A percentile compares a stretch with the other conserved stretches of the same genome.
phyloP scores from a whole-genome alignment of 768 basidiomycete genomes.

The Cubamyces lactineus region DNA sequence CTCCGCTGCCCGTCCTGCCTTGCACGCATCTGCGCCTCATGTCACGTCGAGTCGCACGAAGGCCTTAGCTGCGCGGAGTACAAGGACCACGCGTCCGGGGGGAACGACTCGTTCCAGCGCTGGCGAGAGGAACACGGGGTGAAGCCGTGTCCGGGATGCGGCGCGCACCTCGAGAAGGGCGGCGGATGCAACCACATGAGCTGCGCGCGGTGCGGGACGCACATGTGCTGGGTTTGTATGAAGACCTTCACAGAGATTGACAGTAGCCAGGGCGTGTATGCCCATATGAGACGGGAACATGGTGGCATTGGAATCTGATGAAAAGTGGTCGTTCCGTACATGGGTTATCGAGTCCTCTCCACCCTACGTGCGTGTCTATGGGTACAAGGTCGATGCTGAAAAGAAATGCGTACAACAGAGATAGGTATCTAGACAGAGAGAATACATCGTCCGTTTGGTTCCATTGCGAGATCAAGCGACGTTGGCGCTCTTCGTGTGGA shows the following conservation, averaged over 20 bases:
- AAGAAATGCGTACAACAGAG: background rate
- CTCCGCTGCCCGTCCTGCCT: conserved; percentile 44
- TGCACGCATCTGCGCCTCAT: conserved; percentile 42
- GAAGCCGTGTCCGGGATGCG: conserved; percentile 42
- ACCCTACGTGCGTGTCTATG: background rate
- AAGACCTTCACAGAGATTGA: conserved; percentile 32
- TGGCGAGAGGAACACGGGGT: conserved; percentile 38
- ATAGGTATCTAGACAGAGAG: background rate
- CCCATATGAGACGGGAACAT: conserved; percentile 38
- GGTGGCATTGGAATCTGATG: conserved; percentile 24
- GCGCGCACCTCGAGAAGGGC: conserved; percentile 40
- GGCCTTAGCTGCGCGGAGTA: conserved; percentile 42
- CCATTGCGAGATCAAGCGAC: conserved; percentile 1
- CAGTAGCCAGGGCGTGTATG: conserved; percentile 35
- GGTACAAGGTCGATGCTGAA: background rate
- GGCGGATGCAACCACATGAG: conserved; percentile 47
- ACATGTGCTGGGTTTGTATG: conserved; percentile 48
- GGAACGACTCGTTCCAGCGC: conserved; percentile 22
- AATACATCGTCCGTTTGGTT: background rate
- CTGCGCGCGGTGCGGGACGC: conserved; percentile 38
- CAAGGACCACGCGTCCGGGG: conserved; percentile 20
- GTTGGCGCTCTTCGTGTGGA: conserved; percentile 46
- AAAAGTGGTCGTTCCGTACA: too few species aligned
- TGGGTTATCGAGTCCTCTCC: too few species aligned
- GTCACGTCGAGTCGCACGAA: conserved; percentile 45